These are phyloP conservation scores for Sugiyamaella pinicola DNA, from an alignment of 1,139 yeast genomes.

Conservation along the genomic window DNA sequence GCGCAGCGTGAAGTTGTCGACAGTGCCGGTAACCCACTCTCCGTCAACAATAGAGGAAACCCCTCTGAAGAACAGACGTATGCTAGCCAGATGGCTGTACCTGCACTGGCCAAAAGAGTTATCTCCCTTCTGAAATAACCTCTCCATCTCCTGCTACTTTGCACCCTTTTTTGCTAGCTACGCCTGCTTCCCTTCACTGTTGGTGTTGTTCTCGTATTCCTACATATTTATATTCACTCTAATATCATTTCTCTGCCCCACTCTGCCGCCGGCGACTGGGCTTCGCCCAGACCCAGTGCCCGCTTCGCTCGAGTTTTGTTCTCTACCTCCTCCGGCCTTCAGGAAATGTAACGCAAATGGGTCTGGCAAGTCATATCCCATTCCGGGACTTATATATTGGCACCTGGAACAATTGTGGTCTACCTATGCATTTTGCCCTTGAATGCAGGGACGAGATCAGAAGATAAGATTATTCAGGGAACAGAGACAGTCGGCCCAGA, in stretches of 20 bases:
- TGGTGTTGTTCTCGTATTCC: background rate
- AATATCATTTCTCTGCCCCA: background rate
- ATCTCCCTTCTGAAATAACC: conserved; percentile 31
- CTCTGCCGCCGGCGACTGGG: background rate
- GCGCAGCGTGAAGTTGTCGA: conserved; percentile 37
- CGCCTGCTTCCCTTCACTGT: background rate
- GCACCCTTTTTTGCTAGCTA: background rate
- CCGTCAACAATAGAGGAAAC: conserved; percentile 24
- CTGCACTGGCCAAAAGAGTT: conserved; percentile 43
- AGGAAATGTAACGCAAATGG: too few relatives aligned
- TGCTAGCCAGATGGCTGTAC: conserved; percentile 43
- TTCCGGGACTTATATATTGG: too few relatives aligned
- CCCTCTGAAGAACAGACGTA: conserved; percentile 34
- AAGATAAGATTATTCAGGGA: too few relatives aligned
- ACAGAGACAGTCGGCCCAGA: too few relatives aligned
- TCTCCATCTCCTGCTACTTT: background rate
- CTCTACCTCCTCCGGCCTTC: too few relatives aligned
- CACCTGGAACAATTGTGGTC: too few relatives aligned
- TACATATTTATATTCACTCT: conserved; percentile 13
- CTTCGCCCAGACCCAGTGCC: background rate
- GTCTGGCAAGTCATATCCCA: too few relatives aligned
- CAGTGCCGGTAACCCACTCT: conserved; percentile 22
- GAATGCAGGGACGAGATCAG: too few relatives aligned
- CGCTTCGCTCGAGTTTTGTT: too few relatives aligned
- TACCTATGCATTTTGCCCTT: too few relatives aligned